Conservation (phyloP, 768 basidiomycete species). For the Termitomyces sp. region DNA sequence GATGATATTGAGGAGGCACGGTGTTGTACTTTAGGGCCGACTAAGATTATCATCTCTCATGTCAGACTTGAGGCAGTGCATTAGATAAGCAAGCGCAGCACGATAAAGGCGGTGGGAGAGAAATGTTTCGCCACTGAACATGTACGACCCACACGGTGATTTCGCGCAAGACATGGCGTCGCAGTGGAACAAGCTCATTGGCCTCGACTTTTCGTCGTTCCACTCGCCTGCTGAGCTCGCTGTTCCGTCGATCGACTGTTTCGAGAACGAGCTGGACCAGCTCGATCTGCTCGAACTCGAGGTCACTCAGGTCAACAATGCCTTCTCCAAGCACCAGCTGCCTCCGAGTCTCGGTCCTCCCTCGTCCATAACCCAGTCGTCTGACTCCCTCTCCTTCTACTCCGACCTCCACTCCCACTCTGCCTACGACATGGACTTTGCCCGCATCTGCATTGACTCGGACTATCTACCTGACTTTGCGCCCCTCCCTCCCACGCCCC, state of each 20-base stretch:
- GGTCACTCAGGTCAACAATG: constrained; percentile 58
- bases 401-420: constrained; percentile 56
- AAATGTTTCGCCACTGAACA: too few relatives aligned
- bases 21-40: too few relatives aligned
- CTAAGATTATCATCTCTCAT: too few relatives aligned
- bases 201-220: constrained; percentile 65
- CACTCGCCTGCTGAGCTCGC: constrained; percentile 64
- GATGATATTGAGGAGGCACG: too few relatives aligned
- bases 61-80: constrained; percentile 37
- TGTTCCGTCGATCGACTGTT: constrained; percentile 75
- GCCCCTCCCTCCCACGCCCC: constrained; percentile 50
- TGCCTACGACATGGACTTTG: constrained; percentile 67
- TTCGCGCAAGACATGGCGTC: too few relatives aligned
- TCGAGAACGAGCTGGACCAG: constrained; percentile 81
- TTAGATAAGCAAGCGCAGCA: constrained; percentile 6
- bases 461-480: constrained; percentile 36
- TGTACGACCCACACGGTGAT: constrained; percentile 13
- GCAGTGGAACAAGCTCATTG: constrained; percentile 14
- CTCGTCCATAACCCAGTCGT: constrained; percentile 74
- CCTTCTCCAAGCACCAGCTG: constrained; percentile 51
- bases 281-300: constrained; percentile 60
- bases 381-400: constrained; percentile 65
- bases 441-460: constrained; percentile 46
- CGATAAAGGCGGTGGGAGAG: background rate
- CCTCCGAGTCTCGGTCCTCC: constrained; percentile 65